A percentile compares a stretch with the other conserved stretches of the same genome.
phyloP scores from a whole-genome alignment of 2,329 filamentous ascomycete genomes.

The Monosporascus sp. region DNA sequence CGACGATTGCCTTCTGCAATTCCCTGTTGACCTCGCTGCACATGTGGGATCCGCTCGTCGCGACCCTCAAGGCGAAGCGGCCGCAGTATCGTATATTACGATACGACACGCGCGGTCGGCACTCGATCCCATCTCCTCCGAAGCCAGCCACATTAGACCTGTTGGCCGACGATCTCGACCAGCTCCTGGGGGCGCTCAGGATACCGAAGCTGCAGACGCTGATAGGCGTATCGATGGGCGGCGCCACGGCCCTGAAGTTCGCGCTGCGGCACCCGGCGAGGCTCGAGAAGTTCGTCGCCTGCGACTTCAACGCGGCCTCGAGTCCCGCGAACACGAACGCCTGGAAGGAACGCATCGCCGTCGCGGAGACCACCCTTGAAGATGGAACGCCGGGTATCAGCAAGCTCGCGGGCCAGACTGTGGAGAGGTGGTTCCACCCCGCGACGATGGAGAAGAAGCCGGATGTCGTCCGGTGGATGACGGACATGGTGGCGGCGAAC shows the following conservation, averaged over 20 bases:
- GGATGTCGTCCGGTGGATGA: slow-evolving; percentile 50
- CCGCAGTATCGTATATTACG: slow-evolving; percentile 68
- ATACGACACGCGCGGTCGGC: slow-evolving; percentile 70
- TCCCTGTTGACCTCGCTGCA: slow-evolving; percentile 71
- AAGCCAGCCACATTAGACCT: slow-evolving; percentile 55
- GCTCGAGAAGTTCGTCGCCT: slow-evolving; percentile 76
- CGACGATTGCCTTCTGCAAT: slow-evolving; percentile 71
- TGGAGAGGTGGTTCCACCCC: slow-evolving; percentile 74
- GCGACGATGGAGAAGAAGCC: slow-evolving; percentile 39
- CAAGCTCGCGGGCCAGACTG: slow-evolving; percentile 64
- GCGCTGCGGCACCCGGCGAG: slow-evolving; percentile 75
- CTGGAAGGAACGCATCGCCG: slow-evolving; percentile 70
- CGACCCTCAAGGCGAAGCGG: slow-evolving; percentile 52
- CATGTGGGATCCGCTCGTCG: slow-evolving; percentile 77
- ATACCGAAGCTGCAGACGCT: slow-evolving; percentile 61
- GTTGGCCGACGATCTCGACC: slow-evolving; percentile 62
- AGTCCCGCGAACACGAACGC: slow-evolving; percentile 70
- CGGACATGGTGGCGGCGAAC: slow-evolving; percentile 65
- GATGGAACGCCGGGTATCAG: slow-evolving; percentile 54
- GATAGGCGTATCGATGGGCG: slow-evolving; percentile 76
- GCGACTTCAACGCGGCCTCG: slow-evolving; percentile 72
- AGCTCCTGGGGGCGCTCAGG: slow-evolving; percentile 63
- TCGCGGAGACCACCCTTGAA: slow-evolving; percentile 51
- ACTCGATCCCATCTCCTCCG: slow-evolving; percentile 41
- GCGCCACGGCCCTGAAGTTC: slow-evolving; percentile 70